Conservation (phyloP, 495 filamentous ascomycete species). For the Tetracladium setigerum region DNA sequence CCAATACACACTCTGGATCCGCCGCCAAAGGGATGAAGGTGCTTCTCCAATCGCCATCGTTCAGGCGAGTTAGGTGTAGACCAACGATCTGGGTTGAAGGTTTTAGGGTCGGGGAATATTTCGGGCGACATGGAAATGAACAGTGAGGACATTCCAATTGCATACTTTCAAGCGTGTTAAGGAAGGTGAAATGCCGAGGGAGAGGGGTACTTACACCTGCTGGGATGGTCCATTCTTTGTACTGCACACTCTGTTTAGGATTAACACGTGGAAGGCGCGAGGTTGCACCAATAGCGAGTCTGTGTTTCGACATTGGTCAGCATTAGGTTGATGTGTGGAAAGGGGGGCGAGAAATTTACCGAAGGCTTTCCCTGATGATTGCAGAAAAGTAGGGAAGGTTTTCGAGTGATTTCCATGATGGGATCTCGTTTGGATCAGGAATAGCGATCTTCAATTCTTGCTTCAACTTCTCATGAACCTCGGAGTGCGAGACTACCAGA, state of each 20-base stretch:
- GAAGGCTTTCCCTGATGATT: constrained; percentile 32
- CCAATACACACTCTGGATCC: not conserved
- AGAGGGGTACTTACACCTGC: constrained; percentile 28
- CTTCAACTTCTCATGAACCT: constrained; percentile 18
- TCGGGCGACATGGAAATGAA: constrained; percentile 36
- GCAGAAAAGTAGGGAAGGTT: constrained; percentile 38
- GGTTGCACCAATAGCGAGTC: constrained; percentile 27
- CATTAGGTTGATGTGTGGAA: no score
- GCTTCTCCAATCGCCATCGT: no score
- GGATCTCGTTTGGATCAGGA: constrained; percentile 11
- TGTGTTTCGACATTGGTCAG: no score
- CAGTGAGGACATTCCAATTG: constrained; percentile 39
- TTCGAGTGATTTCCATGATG: constrained; percentile 25
- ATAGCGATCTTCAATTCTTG: constrained; percentile 16
- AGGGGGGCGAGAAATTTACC: constrained; percentile 32
- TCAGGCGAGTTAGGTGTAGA: no score
- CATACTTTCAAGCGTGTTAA: no score
- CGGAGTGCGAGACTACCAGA: constrained; percentile 21
- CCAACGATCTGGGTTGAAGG: constrained; percentile 44
- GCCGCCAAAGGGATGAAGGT: not conserved
- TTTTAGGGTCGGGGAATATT: constrained; percentile 38
- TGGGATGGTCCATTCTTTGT: constrained; percentile 24
- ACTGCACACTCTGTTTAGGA: constrained; percentile 21
- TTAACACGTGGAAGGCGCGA: constrained; percentile 24
- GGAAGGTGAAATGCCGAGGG: no score